Percentiles rank a stretch among this genome's conserved stretches.
Conservation (phyloP, 108 stramenopile genomes). For the Conticribra weissflogii region DNA sequence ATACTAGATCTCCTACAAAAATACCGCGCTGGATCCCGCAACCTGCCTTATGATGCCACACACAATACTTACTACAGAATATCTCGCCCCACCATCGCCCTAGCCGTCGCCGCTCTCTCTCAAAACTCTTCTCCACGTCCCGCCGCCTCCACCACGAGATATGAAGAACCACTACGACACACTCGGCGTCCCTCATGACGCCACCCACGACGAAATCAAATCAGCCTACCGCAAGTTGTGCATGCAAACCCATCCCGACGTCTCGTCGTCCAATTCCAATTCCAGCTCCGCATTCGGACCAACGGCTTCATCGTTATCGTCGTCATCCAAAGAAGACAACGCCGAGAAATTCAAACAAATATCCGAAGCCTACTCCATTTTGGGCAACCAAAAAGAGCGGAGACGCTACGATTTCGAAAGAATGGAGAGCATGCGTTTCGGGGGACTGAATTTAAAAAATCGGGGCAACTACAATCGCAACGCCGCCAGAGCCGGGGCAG, state of each 20-base stretch:
- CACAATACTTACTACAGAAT: too few species aligned
- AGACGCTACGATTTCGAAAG: constrained; percentile 63
- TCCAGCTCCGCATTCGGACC: too few species aligned
- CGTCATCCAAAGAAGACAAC: constrained; percentile 25
- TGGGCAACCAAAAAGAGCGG: constrained; percentile 60
- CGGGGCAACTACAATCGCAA: constrained; percentile 15
- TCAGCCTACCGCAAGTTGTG: constrained; percentile 89
- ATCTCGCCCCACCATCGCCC: too few species aligned
- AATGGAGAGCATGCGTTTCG: constrained; percentile 8
- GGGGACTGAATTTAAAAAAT: constrained; percentile 1
- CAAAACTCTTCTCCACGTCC: too few species aligned
- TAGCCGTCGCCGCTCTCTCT: too few species aligned
- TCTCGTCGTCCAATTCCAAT: too few species aligned
- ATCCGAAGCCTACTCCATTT: constrained; percentile 69
- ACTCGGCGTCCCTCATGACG: constrained; percentile 72
- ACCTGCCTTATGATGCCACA: too few species aligned
- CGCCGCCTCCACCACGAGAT: too few species aligned
- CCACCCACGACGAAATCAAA: constrained; percentile 87
- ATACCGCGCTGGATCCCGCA: too few species aligned
- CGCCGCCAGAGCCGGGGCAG: constrained; percentile 14
- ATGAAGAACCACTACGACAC: constrained; percentile 75
- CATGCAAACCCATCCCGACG: constrained; percentile 93
- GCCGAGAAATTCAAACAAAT: constrained; percentile 78
- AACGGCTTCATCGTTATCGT: constrained; percentile 9
- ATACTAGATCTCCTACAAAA: too few species aligned